Evolutionary conservation across 2,329 filamentous ascomycete genomes (phyloP), one percentile per base, ranked within the genome.

Genomic region (Fonsecaea nubica): DNA sequence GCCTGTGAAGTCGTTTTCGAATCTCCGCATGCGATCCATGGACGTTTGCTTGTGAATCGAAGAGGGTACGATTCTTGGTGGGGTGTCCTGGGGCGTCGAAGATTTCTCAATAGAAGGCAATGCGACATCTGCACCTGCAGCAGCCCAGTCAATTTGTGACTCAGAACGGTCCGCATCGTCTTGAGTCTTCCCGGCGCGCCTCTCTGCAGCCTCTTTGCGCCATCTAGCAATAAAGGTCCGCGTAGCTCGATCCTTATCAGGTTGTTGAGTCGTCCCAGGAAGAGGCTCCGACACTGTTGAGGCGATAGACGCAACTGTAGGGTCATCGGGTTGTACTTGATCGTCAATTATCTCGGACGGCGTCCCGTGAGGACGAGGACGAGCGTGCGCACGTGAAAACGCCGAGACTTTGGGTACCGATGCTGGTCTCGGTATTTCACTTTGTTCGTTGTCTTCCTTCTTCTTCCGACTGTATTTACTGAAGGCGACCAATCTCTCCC

Each of bases 1-100:
- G 9, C 70, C 69, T 35, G 73, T 74, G 66, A 75, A 72, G 48
- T 76, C 72, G n/a, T 78, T 74, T 35, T 74, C 76, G 56, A 71
- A 71, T 21, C 64, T 72, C 30, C 74, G 64, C 45, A 69, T 64
- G 40, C 67, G 65, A 21, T 73, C 72, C n/a, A 68, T 59, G 10
- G 72, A 71, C 21, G 58, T 63, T 30, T 67, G 66, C 10, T 66
- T 67, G 13, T 60, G 48, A 30, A 70, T 58, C 7, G 71, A 66
- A 6, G 68, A 70, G 1, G 73, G 54, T 21, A 38, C 61, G 10
- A 45, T 69, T 25, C 59, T 50, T n/a, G 66, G 68, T n/a, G 63
- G 63, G 10, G 73, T 71, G 33, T 67, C 68, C 56, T 56, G 63
- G n/a, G 65, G 63, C n/a, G 66, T 69, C 30, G 33, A 56, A 55